Evolutionary conservation across 164 flowering plant genomes (phyloP).

Genomic region (Umbilicus rupestris): DNA sequence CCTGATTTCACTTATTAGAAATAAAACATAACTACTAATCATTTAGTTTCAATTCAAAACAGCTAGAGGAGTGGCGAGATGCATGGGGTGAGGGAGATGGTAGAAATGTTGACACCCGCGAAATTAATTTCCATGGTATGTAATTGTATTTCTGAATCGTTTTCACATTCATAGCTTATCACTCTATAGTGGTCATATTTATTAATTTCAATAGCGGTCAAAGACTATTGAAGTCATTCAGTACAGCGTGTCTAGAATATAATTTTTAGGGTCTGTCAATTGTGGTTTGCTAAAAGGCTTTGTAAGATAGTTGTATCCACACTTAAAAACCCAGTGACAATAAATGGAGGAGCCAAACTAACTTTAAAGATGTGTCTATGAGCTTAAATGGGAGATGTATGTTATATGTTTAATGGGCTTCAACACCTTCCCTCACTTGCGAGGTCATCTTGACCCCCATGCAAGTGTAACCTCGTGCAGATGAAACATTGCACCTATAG

Average conservation of each 20-base stretch:
- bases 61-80: constrained; percentile 40
- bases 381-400: too few relatives aligned
- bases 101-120: constrained; percentile 18
- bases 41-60: background rate
- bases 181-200: background rate
- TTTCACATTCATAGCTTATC: background rate
- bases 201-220: too few relatives aligned
- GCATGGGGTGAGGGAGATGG: constrained; percentile 27
- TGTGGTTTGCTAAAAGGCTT: background rate
- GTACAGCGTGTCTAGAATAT: background rate
- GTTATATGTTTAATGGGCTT: background rate
- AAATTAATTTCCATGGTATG: constrained; percentile 23
- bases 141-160: background rate
- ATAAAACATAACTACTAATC: background rate
- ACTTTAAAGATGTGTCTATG: too few relatives aligned
- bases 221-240: too few relatives aligned
- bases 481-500: background rate
- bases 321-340: too few relatives aligned
- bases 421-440: background rate
- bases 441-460: background rate
- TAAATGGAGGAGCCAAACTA: background rate
- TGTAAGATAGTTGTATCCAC: background rate
- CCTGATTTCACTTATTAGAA: background rate
- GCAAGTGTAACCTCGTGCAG: background rate
- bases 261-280: background rate